A percentile compares a stretch with the other conserved stretches of the same genome.
Evolutionary conservation across 768 basidiomycete species (phyloP).

Genomic region (Tylopilus vinaceipallidus): DNA sequence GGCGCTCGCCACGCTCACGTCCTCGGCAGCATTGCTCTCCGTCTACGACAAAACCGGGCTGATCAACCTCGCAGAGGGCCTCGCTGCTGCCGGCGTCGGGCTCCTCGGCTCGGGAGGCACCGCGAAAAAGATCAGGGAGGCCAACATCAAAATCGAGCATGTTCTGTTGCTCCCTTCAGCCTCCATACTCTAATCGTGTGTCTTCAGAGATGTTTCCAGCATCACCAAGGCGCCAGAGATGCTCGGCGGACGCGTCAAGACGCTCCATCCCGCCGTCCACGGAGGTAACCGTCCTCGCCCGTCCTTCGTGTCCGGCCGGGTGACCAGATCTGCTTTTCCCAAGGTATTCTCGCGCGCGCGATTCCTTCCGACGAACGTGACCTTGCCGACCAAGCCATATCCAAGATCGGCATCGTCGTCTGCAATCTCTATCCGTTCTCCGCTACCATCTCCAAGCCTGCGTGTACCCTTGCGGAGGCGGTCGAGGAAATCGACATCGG

Average conservation of each 20-base stretch:
- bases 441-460: slow-evolving; percentile 82
- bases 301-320: not conserved
- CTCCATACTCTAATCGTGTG: slow-evolving; percentile 7
- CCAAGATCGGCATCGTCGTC: slow-evolving; percentile 93
- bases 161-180: slow-evolving; percentile 33
- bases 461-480: slow-evolving; percentile 87
- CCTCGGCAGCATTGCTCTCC: slow-evolving; percentile 72
- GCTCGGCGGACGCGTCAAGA: slow-evolving; percentile 98
- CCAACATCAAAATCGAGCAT: slow-evolving; percentile 87
- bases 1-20: slow-evolving; percentile 4
- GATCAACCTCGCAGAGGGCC: slow-evolving; percentile 83
- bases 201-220: slow-evolving; percentile 86
- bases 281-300: slow-evolving; percentile 59
- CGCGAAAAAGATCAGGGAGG: slow-evolving; percentile 94
- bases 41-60: slow-evolving; percentile 96
- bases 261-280: slow-evolving; percentile 95
- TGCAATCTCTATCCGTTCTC: slow-evolving; percentile 99
- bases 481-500: slow-evolving; percentile 99
- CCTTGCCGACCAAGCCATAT: slow-evolving; percentile 77
- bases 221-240: slow-evolving; percentile 99
- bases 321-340: not conserved
- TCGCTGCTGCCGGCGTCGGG: slow-evolving; percentile 76
- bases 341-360: slow-evolving; percentile 91
- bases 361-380: slow-evolving; percentile 90
- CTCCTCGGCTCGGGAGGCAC: slow-evolving; percentile 96